Base-by-base conservation (phyloP, 116 monocot species). In the Thalassia testudinum region DNA sequence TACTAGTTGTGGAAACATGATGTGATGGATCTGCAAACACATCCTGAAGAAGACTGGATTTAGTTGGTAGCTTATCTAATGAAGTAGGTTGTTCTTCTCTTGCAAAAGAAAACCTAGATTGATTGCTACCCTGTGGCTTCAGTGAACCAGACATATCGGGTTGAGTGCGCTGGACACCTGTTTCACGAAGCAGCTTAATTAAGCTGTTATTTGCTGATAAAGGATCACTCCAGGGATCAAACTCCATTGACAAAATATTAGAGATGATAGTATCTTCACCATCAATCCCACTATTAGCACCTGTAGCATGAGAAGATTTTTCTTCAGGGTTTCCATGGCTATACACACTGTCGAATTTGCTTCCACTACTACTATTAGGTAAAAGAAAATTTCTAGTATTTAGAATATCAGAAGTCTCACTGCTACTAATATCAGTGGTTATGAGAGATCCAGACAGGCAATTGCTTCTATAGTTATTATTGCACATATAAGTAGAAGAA, bases 101-200 rank as follows among this genome's bases (percentile, higher is more conserved):
- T 10, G 92, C 82, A 75, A 92, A 92, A 57, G 82, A 86, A 70
- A 92, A 92, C 42, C 92, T 77, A 23, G 86, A 82, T 43, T 92
- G 79, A 20, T 64, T 73, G 58, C 47, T 74, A 50, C 47, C 72
- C 49, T 75, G 70, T 13, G 49, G 42, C 52, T 72, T 77, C 62
- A 56, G 68, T 37, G 77, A 72, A 49, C 16, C 54, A 21, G 82
- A 50, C 43, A 71, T 56, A 37, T 69, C 71, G 40, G 59, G 70
- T 51, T 65, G 21, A 16, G 60, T 54, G 12, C 71, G 68, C 8
- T 63, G 55, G 29, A 52, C 68, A 42, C 65, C 62, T 59, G 50
- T 53, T 71, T 74, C 66, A 59, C 62, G 57, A 58, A 87, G 74
- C 51, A 82, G 49, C 20, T 66, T 79, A 37, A 68, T 52, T 29